These are phyloP conservation scores for Pichia sp. DNA, from an alignment of 1,139 yeast genomes.

Conservation along the genomic window DNA sequence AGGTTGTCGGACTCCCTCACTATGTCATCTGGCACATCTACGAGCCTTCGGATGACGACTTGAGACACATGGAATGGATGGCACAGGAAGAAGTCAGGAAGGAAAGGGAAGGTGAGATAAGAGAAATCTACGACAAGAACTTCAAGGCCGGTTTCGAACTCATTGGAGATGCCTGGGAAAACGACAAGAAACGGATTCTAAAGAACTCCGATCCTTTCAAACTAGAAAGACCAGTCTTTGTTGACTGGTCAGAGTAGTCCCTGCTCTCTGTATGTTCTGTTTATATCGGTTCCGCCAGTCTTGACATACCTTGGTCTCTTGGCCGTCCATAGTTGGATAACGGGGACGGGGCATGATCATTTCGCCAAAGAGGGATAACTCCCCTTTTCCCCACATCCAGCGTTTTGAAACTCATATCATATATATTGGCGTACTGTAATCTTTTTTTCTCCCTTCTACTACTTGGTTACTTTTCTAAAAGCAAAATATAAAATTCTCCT, in stretches of 20 bases:
- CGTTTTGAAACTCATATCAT: neutral
- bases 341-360: neutral
- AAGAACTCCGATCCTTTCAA: slow-evolving; percentile 64
- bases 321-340: neutral
- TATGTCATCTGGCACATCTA: slow-evolving; percentile 85
- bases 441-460: neutral
- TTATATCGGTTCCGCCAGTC: too few species aligned
- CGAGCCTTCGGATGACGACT: slow-evolving; percentile 89
- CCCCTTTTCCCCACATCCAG: neutral
- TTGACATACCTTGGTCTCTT: too few species aligned
- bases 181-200: slow-evolving; percentile 60
- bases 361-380: neutral
- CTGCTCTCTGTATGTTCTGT: neutral
- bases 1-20: slow-evolving; percentile 83
- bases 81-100: slow-evolving; percentile 82
- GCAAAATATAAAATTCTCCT: neutral
- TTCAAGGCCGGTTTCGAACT: slow-evolving; percentile 78
- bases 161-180: slow-evolving; percentile 62
- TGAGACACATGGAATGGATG: slow-evolving; percentile 96
- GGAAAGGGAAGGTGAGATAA: slow-evolving; percentile 54
- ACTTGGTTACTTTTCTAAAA: neutral
- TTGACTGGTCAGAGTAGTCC: slow-evolving; percentile 49
- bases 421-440: neutral
- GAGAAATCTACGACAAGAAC: slow-evolving; percentile 65
- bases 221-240: slow-evolving; percentile 42